Evolutionary conservation across 116 monocot genomes (phyloP), one percentile per base, ranked within the genome.

Genomic region (Trichopus zeylanicus): DNA sequence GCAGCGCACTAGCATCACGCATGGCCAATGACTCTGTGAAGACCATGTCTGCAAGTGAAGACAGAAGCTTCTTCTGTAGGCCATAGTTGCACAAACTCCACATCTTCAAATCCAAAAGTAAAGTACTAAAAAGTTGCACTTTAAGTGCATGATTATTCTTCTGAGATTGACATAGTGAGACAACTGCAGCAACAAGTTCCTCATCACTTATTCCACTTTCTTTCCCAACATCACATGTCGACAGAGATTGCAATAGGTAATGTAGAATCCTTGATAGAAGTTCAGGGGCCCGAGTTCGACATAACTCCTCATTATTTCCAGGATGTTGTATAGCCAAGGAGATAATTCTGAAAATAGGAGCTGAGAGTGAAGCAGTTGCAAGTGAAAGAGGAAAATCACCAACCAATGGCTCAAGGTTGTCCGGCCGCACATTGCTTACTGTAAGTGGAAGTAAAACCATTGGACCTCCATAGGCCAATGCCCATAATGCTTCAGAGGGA

Each of bases 31-130:
- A 75, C 48, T 97, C 95, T n/a, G 91, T 84, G 70, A 90, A 97
- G 24, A 97, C 84, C 91, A 97, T 90, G 77, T 97, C 95, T 67
- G 90, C 81, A 74, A 97, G 95, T 51, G 89, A 87, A 77, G 91
- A 97, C 18, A 97, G 65, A 71, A 90, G 91, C 64, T 90, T 97
- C 70, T 97, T 97, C 68, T 97, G 95, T 48, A 97, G 66, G 30
- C 87, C 79, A 66, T 97, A 97, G 49, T 75, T 87, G 64, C 95
- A 97, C 24, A 79, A 60, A 66, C 91, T 79, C 95, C 95, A 97
- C 67, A 79, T 77, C 72, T 87, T 97, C 65, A 97, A 59, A 75
- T 97, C 91, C 64, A 97, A 70, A 27, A 97, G 67, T 53, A 97
- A 73, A 53, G 77, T 84, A 37, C 77, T 73, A 61, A 97, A 97